phyloP scores from a whole-genome alignment of 1,284 basidiomycete genomes.

The Heterobasidion irregulare region DNA sequence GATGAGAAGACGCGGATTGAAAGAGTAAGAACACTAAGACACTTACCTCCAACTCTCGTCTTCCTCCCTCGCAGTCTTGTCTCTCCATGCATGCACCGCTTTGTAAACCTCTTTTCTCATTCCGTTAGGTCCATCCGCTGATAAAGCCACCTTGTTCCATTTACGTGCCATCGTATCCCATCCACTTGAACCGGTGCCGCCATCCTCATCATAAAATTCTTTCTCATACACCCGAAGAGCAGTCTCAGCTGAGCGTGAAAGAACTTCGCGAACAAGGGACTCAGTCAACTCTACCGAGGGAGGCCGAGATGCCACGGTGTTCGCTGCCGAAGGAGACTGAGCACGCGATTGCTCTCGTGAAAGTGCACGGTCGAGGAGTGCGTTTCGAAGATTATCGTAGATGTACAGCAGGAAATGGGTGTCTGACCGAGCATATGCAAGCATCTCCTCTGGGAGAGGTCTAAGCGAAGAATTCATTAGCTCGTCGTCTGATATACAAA shows the following conservation, averaged over 20 bases:
- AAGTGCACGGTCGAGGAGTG: conserved; percentile 61
- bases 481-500: neutral
- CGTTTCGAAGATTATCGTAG: conserved; percentile 88
- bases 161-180: conserved; percentile 75
- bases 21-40: neutral
- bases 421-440: conserved; percentile 89
- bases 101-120: conserved; percentile 8
- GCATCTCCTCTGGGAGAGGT: conserved; percentile 85
- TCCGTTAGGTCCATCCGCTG: conserved; percentile 18
- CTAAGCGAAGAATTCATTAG: conserved; percentile 23
- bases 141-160: conserved; percentile 61
- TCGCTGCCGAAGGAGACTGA: conserved; percentile 17
- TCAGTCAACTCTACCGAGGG: conserved; percentile 12
- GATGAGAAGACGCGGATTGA: conserved; percentile 4
- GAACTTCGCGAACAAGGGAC: conserved; percentile 44
- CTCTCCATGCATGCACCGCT: conserved; percentile 79
- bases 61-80: conserved; percentile 70
- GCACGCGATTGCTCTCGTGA: conserved; percentile 27
- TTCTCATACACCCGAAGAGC: conserved; percentile 61
- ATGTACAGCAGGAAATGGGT: conserved; percentile 93
- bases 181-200: conserved; percentile 60
- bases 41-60: conserved; percentile 81
- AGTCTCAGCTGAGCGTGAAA: conserved; percentile 66
- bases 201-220: conserved; percentile 59
- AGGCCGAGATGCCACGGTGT: neutral